Conservation (phyloP, 345 rosid species). For the Clausena lansium region DNA sequence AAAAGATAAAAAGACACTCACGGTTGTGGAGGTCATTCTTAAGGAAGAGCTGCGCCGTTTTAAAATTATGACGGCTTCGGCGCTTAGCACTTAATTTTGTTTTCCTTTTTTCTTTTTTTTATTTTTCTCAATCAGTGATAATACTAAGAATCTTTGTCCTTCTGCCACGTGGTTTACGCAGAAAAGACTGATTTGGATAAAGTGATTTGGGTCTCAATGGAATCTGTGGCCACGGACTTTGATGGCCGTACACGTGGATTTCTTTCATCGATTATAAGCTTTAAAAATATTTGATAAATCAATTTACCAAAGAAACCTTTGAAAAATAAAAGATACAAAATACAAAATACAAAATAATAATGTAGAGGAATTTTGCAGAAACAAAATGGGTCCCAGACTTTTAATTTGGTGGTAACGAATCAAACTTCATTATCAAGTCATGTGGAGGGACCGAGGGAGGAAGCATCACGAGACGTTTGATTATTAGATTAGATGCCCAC, state of each 20-base stretch:
- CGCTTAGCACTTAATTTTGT: background rate
- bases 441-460: no score
- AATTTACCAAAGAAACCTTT: no score
- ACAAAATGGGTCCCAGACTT: background rate
- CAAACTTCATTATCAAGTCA: background rate
- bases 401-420: background rate
- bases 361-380: background rate
- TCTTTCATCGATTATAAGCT: background rate
- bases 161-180: constrained; percentile 26
- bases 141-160: background rate
- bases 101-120: background rate
- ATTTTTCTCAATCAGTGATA: background rate
- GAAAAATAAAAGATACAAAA: no score
- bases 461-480: background rate
- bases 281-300: no score
- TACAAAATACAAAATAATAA: background rate
- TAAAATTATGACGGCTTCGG: no score
- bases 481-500: background rate
- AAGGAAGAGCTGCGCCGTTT: background rate
- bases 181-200: background rate
- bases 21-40: constrained; percentile 15
- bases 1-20: background rate
- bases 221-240: constrained; percentile 10
- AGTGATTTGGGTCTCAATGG: background rate
- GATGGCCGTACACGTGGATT: constrained; percentile 25